Base-by-base conservation (phyloP, 2,329 filamentous ascomycete genomes). In the Fusarium camptoceras region DNA sequence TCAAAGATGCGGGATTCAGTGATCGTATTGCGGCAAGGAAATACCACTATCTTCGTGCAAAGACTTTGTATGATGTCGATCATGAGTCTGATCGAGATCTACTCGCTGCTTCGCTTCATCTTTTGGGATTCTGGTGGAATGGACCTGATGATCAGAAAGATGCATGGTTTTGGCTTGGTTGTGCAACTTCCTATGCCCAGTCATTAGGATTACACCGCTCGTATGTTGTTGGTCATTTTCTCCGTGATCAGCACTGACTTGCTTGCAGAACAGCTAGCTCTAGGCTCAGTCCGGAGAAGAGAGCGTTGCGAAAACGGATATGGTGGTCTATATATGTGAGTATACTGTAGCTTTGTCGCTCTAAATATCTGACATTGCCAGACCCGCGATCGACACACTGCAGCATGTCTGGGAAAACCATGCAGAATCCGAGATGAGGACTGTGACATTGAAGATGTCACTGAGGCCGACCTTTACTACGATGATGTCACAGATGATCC, bases 261-360 rank as follows among this genome's bases (percentile, higher is more conserved):
- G 2, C 1, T 3, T 5, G 1, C 2, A 66, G 70, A 0, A 22
- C 55, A 2, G 37, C 57, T 1, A 43, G 43, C 0, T 55, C 44
- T 0, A 55, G 54, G 3, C 4, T 72, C 3, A 70, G 44, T 1
- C 58, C 43, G 0, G 43, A 59, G 14, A 49, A 54, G 12, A 61
- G 39, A 2, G 58, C 71, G 0, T 2, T 73, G 1, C 58, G 71
- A 4, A 73, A 67, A 16, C 54, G 71, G 0, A 70, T 73, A 3
- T 73, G 71, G 71, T 72, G 71, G 71, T 72, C 71, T 2, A 67
- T 73, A 1, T 73, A 73, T 4, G 70, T 73, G 22, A 30, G 50
- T 31, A 3, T 3, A n/a, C 1, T 10, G 1, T 3, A 2, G 0
- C 2, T 0, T 0, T 2, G 4, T 6, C 4, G 0, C 3, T 11